phyloP scores from a whole-genome alignment of 305 asterid genomes.

The Ilex paraguariensis region DNA sequence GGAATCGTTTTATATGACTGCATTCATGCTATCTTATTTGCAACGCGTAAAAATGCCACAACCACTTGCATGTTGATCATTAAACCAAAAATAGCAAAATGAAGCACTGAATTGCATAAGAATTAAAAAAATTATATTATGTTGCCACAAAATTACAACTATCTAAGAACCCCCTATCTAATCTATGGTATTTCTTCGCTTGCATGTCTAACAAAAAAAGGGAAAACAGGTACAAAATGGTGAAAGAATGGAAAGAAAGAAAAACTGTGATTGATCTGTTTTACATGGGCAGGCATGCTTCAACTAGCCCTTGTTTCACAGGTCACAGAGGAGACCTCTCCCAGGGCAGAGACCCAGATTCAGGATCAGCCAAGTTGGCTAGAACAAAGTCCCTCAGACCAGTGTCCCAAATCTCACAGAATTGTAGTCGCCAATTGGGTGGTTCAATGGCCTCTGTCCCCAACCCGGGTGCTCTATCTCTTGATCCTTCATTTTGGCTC shows the following conservation, averaged over 20 bases:
- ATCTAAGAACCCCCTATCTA: background rate
- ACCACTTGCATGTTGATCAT: no score
- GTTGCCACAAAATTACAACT: background rate
- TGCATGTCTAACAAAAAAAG: slow-evolving; percentile 3
- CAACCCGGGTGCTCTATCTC: slow-evolving; percentile 91
- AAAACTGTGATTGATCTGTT: background rate
- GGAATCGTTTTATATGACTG: no score
- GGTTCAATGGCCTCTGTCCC: slow-evolving; percentile 96
- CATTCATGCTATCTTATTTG: no score
- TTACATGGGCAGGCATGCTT: no score
- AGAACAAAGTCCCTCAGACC: slow-evolving; percentile 78
- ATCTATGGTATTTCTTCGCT: background rate
- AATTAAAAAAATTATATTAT: no score
- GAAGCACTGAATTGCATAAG: no score
- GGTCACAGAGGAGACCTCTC: slow-evolving; percentile 26
- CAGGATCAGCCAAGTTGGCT: slow-evolving; percentile 59
- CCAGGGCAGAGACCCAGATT: slow-evolving; percentile 80
- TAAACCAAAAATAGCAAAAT: no score
- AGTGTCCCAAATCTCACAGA: slow-evolving; percentile 92
- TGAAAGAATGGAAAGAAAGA: slow-evolving; percentile 14
- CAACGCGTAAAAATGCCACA: no score
- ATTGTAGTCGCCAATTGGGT: slow-evolving; percentile 68
- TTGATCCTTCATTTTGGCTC: slow-evolving; percentile 84
- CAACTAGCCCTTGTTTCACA: no score
- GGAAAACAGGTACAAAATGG: slow-evolving; percentile 10